phyloP scores from a whole-genome alignment of 192 early-diverging fungal genomes.

The Backusella circina region DNA sequence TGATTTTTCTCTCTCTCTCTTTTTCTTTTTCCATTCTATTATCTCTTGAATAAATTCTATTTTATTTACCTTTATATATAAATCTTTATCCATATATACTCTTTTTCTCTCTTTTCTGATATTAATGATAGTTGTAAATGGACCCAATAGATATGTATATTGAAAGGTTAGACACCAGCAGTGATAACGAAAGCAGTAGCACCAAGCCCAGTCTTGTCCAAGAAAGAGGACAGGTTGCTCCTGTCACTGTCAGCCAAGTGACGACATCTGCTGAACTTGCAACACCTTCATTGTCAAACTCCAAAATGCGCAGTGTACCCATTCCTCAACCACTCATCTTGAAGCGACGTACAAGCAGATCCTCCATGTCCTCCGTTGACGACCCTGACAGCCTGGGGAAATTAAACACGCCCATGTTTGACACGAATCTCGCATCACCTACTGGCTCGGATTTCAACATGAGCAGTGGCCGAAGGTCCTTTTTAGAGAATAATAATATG shows the following conservation, averaged over 20 bases:
- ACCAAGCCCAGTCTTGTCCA: background rate
- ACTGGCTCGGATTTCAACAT: background rate
- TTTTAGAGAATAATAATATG: conserved; percentile 11
- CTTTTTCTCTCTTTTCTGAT: background rate
- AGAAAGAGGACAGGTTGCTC: background rate
- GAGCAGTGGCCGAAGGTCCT: background rate
- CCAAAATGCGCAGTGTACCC: conserved; percentile 28
- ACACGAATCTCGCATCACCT: conserved; percentile 1
- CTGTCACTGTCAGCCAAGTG: background rate
- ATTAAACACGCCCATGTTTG: background rate
- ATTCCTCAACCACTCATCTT: conserved; percentile 34
- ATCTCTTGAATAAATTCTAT: background rate
- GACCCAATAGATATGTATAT: background rate
- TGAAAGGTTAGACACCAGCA: background rate
- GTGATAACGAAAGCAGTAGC: background rate
- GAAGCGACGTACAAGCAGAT: conserved; percentile 26
- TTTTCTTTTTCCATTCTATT: background rate
- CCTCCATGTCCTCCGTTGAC: conserved; percentile 28
- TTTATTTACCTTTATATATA: background rate
- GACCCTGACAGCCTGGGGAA: conserved; percentile 2
- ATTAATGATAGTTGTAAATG: background rate
- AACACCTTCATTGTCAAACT: conserved; percentile 5
- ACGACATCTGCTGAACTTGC: conserved; percentile 24
- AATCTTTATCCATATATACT: background rate
- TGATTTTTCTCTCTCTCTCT: background rate